Base-by-base conservation (phyloP, 345 rosid species). In the Gossypium bickii region DNA sequence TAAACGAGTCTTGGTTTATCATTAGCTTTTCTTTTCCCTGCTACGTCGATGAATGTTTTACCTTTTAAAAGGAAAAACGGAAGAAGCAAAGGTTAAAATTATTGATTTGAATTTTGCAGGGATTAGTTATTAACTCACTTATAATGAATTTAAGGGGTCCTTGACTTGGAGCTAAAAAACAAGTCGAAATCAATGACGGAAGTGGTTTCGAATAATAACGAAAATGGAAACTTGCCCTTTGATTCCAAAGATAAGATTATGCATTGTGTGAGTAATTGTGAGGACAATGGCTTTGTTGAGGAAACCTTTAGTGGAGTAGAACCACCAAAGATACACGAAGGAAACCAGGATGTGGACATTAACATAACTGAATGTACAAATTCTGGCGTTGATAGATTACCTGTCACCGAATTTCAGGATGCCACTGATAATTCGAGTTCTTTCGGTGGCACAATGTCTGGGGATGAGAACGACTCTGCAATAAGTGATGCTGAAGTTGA, bases 371-470 rank as follows among this genome's bases (percentile, higher is more conserved):
- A 59, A 8, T 82, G 82, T 74, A 66, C 56, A 9, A 48, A 27
- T 62, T 74, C 60, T 20, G 15, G 38, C 22, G 49, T 27, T 48
- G 27, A 62, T 34, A 75, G 58, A 55, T 45, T 74, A 62, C 51
- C 48, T 62, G 81, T 60, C 71, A 79, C 78, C 47, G 80, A 61
- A 61, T 79, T 75, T 60, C 82, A 81, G 71, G 88, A 83, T 78
- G 81, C 64, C 9, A 87, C 90, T 56, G 97, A 94, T 82, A 84
- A 72, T 78, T 88, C 92, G 1, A 92, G 95, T 79, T 94, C 98
- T 41, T 94, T 92, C 71, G 81, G 90, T 76, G 86, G 86, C 47
- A 82, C 97, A 1, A 67, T 43, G 34, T 86, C 92, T 56, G 87
- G 81, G n/a, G 10, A 71, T 62, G 93, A 84, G 60, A 74, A 74